Conservation (phyloP, 2,329 filamentous ascomycete genomes). For the Teratosphaeria epicoccoides region DNA sequence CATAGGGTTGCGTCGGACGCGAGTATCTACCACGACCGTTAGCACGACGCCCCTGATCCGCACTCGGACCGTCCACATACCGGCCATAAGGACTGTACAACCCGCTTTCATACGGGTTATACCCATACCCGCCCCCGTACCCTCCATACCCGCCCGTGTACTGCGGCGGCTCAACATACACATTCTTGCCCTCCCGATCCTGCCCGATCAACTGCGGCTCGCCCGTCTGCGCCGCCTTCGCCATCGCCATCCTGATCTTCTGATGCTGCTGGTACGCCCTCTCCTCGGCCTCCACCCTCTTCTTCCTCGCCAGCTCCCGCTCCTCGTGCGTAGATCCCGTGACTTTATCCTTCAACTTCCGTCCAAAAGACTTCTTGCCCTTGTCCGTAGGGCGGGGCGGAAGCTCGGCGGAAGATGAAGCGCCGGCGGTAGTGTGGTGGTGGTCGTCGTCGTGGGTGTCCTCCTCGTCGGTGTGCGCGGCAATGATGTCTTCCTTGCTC, state of each 20-base stretch:
- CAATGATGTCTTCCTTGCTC: slow-evolving; percentile 31
- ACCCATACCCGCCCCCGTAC: slow-evolving; percentile 22
- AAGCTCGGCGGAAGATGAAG: slow-evolving; percentile 8
- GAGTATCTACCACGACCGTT: slow-evolving; percentile 32
- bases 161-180: slow-evolving; percentile 46
- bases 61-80: background rate
- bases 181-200: slow-evolving; percentile 42
- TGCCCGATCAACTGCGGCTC: slow-evolving; percentile 46
- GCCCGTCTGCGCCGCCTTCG: slow-evolving; percentile 42
- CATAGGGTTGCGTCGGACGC: slow-evolving; percentile 40
- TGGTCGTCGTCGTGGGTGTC: slow-evolving; percentile 23
- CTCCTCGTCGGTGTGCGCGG: slow-evolving; percentile 39
- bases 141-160: slow-evolving; percentile 19
- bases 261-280: slow-evolving; percentile 44
- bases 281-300: slow-evolving; percentile 41
- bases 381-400: slow-evolving; percentile 18
- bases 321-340: slow-evolving; percentile 48
- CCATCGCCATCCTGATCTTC: slow-evolving; percentile 41
- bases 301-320: slow-evolving; percentile 36
- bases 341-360: slow-evolving; percentile 50
- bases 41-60: background rate
- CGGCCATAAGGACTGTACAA: background rate
- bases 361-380: slow-evolving; percentile 34
- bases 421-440: slow-evolving; percentile 11
- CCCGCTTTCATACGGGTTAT: slow-evolving; percentile 24